Evolutionary conservation across 164 flowering plant species (phyloP), one percentile per base, ranked within the genome.

Genomic region (Stephania yunnanensis): DNA sequence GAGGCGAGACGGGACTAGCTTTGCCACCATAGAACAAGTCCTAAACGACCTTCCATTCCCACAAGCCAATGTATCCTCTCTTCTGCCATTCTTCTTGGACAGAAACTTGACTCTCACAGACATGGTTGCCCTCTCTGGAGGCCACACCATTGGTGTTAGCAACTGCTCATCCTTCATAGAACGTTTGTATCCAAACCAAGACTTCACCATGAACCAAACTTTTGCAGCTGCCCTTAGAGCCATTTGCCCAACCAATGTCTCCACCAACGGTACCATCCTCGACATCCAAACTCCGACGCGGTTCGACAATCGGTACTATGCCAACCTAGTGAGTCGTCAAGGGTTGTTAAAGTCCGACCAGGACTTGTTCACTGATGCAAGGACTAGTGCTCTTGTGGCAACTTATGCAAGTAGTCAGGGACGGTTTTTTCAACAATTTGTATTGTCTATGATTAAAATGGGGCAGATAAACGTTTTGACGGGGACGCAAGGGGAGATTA

Each of bases 271-370:
- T 29, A 83, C 86, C 0, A 74, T 70, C 6, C 29, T 81, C 11
- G 92, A 89, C 73, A 70, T 86, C 44, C 80, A 86, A 45, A 66
- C 83, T 25, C 90, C 91, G 0, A 84, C 84, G 74, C 31, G 4
- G 19, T 90, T 90, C 71, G 94, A 90, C 78, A 89, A 87, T 77
- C 85, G 83, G 82, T 89, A 90, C 84, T 90, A 85, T 68, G 87
- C 87, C 0, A 81, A 89, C 65, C 87, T 90, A 53, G 77, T 87
- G 88, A 87, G 87, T 71, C 81, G 88, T 0, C 85, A 86, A 68
- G 92, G 92, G 2, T 77, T 90, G 25, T 89, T 90, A 78, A 85
- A 85, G 1, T 89, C 90, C 1, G 94, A 90, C 79, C 89, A 89
- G 53, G 90, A 86, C 52, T 72, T 90, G 82, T 86, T 78, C 82